These are phyloP conservation scores for Panaeolus cyanescens DNA, from an alignment of 768 basidiomycete genomes.

Conservation along the genomic window DNA sequence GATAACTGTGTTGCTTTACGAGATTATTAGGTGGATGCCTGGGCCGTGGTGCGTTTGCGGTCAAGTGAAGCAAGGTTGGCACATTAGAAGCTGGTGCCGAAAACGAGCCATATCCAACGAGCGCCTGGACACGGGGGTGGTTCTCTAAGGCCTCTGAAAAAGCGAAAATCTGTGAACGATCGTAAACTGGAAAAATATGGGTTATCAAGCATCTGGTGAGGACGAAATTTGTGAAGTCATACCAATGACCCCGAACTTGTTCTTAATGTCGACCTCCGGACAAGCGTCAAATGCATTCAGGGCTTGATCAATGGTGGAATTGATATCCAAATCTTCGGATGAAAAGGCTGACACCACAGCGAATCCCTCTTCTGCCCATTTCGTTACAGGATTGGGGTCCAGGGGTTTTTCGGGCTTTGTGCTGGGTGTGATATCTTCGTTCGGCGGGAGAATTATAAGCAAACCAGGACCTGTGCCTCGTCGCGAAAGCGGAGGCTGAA, in stretches of 20 bases:
- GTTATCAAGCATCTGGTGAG: background rate
- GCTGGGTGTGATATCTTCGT: slow-evolving; percentile 23
- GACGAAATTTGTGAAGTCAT: slow-evolving; percentile 6
- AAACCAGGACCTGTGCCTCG: slow-evolving; percentile 51
- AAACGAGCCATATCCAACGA: slow-evolving; percentile 37
- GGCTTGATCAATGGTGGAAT: slow-evolving; percentile 30
- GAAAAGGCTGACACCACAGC: slow-evolving; percentile 41
- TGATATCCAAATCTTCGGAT: slow-evolving; percentile 20
- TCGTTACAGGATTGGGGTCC: slow-evolving; percentile 50
- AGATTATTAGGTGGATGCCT: slow-evolving; percentile 17
- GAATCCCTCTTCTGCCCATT: slow-evolving; percentile 60
- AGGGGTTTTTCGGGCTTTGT: slow-evolving; percentile 29
- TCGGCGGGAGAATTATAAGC: slow-evolving; percentile 40
- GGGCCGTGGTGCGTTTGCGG: slow-evolving; percentile 23
- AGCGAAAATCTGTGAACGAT: slow-evolving; percentile 24
- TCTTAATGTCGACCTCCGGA: slow-evolving; percentile 39
- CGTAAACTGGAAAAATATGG: slow-evolving; percentile 28
- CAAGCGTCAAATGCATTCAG: slow-evolving; percentile 36
- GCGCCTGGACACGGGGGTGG: slow-evolving; percentile 35
- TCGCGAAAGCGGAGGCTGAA: slow-evolving; percentile 51
- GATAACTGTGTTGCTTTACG: slow-evolving; percentile 30
- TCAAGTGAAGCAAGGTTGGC: slow-evolving; percentile 40
- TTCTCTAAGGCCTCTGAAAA: slow-evolving; percentile 28
- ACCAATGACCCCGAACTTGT: slow-evolving; percentile 50
- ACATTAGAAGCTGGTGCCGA: slow-evolving; percentile 20